Percentiles rank a stretch among this genome's conserved stretches.
Evolutionary conservation across 495 filamentous ascomycete species (phyloP).

Genomic region (Penicillium manginii): DNA sequence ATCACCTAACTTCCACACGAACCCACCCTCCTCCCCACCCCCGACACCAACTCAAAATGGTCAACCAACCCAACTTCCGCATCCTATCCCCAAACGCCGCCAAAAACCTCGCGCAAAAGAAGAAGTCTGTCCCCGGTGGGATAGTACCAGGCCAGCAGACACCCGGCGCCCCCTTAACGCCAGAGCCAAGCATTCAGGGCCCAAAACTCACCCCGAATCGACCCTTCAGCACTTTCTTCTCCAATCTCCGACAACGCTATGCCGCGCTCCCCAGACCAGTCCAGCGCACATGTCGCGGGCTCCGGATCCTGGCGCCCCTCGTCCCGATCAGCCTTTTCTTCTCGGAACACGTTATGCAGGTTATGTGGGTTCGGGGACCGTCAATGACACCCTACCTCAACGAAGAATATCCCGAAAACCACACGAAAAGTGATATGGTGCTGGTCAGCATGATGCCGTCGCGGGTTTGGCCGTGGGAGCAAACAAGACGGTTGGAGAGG

Average conservation of each 20-base stretch:
- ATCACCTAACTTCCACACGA: not conserved
- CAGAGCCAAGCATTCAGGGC: slow-evolving; percentile 1
- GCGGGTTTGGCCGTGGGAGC: slow-evolving; percentile 43
- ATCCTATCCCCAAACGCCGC: slow-evolving; percentile 29
- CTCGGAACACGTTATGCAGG: slow-evolving; percentile 61
- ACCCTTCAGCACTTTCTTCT: slow-evolving; percentile 29
- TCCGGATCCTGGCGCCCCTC: slow-evolving; percentile 60
- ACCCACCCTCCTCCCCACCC: not conserved
- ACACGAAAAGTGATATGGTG: slow-evolving; percentile 55
- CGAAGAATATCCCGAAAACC: slow-evolving; percentile 59
- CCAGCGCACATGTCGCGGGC: slow-evolving; percentile 33
- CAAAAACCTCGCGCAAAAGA: slow-evolving; percentile 16
- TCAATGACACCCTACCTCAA: slow-evolving; percentile 83
- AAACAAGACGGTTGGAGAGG: slow-evolving; percentile 44
- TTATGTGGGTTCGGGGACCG: slow-evolving; percentile 66
- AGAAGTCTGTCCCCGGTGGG: slow-evolving; percentile 1
- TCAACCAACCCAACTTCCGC: slow-evolving; percentile 20
- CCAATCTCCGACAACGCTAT: slow-evolving; percentile 36
- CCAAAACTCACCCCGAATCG: slow-evolving; percentile 18
- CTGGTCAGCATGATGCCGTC: slow-evolving; percentile 52
- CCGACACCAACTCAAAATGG: not conserved
- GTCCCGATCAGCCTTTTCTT: slow-evolving; percentile 68
- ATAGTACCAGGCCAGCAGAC: slow-evolving; percentile 3
- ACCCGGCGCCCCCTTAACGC: not conserved
- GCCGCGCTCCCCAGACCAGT: slow-evolving; percentile 36